Evolutionary conservation across 2,329 filamentous ascomycete species (phyloP).

Genomic region (Trichophyton benhamiae): DNA sequence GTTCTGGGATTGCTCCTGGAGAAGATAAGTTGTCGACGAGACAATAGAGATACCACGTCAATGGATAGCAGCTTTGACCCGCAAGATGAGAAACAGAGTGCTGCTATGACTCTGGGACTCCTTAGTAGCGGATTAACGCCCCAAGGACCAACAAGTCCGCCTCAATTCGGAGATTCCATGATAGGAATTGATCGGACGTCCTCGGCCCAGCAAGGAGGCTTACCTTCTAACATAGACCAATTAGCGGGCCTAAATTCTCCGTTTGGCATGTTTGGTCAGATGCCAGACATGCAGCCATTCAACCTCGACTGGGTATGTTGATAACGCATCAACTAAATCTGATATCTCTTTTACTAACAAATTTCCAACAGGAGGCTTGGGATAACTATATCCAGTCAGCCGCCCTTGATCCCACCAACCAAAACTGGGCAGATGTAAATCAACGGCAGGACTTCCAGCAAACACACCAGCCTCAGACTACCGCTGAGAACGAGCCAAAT

Average conservation of each 20-base stretch:
- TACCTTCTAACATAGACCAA: conserved; percentile 16
- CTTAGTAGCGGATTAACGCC: conserved; percentile 52
- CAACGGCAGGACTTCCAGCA: conserved; percentile 21
- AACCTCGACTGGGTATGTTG: conserved; percentile 52
- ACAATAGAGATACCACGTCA: conserved; percentile 17
- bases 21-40: conserved; percentile 46
- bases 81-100: conserved; percentile 49
- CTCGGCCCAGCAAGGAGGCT: conserved; percentile 17
- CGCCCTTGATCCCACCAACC: conserved; percentile 30
- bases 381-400: conserved; percentile 56
- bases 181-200: conserved; percentile 18
- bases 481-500: background rate
- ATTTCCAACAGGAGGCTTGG: conserved; percentile 47
- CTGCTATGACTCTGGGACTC: conserved; percentile 59
- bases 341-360: conserved; percentile 18
- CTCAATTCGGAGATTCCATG: conserved; percentile 20
- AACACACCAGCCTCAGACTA: background rate
- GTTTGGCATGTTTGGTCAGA: conserved; percentile 45
- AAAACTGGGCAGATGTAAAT: conserved; percentile 25
- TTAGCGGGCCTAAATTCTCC: conserved; percentile 35
- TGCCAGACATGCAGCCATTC: conserved; percentile 42
- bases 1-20: conserved; percentile 74
- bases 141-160: conserved; percentile 22
- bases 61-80: conserved; percentile 23
- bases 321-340: background rate